These are phyloP conservation scores for Pyrenula aspistea DNA, from an alignment of 495 filamentous ascomycete species.

Conservation along the genomic window DNA sequence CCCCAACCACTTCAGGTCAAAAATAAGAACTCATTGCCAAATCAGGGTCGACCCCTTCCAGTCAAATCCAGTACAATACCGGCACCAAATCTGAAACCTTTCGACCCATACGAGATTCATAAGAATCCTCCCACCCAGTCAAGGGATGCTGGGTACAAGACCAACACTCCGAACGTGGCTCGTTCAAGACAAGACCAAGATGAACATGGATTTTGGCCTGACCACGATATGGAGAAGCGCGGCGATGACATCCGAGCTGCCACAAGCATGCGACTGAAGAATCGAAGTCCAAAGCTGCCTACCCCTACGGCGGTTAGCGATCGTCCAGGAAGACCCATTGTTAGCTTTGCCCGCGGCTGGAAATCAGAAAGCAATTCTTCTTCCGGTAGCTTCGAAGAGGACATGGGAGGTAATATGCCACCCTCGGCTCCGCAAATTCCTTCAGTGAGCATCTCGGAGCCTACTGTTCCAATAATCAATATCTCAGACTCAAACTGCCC, in stretches of 20 bases:
- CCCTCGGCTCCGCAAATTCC: conserved; percentile 8
- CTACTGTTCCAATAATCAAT: conserved; percentile 36
- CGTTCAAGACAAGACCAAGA: not conserved
- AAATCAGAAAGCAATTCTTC: conserved; percentile 32
- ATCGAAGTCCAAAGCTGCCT: conserved; percentile 74
- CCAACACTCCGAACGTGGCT: conserved; percentile 37
- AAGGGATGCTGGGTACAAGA: conserved; percentile 58
- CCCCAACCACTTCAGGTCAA: conserved; percentile 41
- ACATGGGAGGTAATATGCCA: conserved; percentile 1
- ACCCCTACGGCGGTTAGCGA: conserved; percentile 80
- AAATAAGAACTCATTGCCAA: conserved; percentile 45
- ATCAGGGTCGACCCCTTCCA: conserved; percentile 30
- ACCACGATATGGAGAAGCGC: conserved; percentile 65
- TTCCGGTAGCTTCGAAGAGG: conserved; percentile 9
- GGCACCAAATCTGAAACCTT: conserved; percentile 33
- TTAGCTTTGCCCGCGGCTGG: conserved; percentile 82
- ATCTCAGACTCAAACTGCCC: conserved; percentile 28
- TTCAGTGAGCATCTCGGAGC: conserved; percentile 18
- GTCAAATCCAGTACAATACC: conserved; percentile 31
- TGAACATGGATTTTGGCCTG: conserved; percentile 2
- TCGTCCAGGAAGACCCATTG: conserved; percentile 73
- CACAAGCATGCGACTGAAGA: conserved; percentile 79
- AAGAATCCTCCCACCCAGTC: conserved; percentile 67
- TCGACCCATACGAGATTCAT: conserved; percentile 58
- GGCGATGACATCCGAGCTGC: conserved; percentile 76